A percentile compares a stretch with the other conserved stretches of the same genome.
Evolutionary conservation across 75 land plant genomes (phyloP).

Genomic region (Cryptomeria japonica): DNA sequence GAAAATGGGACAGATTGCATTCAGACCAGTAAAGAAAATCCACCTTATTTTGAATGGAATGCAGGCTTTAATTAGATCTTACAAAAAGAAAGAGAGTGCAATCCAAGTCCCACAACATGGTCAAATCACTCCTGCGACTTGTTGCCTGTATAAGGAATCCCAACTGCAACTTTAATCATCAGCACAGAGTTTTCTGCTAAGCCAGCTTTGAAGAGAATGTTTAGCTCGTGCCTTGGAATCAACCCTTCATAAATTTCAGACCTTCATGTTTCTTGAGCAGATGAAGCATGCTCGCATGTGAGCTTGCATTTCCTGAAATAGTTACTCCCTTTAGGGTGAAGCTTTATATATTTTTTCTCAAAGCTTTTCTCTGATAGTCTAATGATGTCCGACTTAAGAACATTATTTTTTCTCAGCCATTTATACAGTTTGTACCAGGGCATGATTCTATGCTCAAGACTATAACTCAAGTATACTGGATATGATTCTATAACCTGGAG

Average conservation of each 20-base stretch:
- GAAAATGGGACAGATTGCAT: conserved; percentile 29
- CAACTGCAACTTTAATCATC: not conserved
- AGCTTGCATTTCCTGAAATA: not conserved
- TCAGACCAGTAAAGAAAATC: conserved; percentile 28
- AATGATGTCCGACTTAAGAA: not conserved
- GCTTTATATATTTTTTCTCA: not conserved
- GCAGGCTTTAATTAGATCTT: not conserved
- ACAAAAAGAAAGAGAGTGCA: no score
- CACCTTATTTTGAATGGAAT: conserved; percentile 37
- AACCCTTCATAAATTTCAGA: no score
- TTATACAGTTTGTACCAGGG: not conserved
- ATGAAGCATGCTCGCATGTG: no score
- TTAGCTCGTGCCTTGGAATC: no score
- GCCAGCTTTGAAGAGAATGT: not conserved
- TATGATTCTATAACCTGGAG: conserved; percentile 21
- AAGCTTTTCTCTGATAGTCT: not conserved
- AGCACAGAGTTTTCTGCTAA: not conserved
- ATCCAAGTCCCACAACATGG: no score
- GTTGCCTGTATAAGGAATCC: not conserved
- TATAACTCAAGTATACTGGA: conserved; percentile 16
- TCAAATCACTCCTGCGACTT: no score
- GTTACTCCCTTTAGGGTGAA: not conserved
- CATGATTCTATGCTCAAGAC: not conserved
- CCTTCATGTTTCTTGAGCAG: no score
- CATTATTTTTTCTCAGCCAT: not conserved